Evolutionary conservation across 345 rosid genomes (phyloP).

Genomic region (Populus nigra): DNA sequence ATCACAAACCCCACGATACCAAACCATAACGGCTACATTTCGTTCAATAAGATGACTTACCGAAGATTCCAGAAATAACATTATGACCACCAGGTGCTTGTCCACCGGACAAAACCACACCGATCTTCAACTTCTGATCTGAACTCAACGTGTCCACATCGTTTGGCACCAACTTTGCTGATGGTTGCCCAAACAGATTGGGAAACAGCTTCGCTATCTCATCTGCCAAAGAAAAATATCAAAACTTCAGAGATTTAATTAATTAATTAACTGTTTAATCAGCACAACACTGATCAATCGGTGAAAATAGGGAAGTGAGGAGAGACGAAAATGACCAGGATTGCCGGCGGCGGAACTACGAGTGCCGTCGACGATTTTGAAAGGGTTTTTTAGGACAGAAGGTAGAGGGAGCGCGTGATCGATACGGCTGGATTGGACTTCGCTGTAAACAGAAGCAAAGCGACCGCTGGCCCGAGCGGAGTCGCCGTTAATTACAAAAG

Average conservation of each 20-base stretch:
- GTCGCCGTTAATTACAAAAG: constrained; percentile 41
- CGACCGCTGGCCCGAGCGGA: constrained; percentile 50
- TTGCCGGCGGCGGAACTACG: constrained; percentile 92
- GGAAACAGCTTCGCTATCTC: constrained; percentile 95
- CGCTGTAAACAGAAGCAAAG: constrained; percentile 70
- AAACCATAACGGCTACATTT: neutral
- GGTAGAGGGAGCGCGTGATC: constrained; percentile 75
- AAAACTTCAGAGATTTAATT: neutral
- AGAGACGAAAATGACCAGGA: constrained; percentile 48
- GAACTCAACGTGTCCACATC: constrained; percentile 29
- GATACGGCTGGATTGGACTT: constrained; percentile 78
- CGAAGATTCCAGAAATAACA: constrained; percentile 85
- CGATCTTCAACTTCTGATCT: constrained; percentile 67
- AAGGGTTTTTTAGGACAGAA: constrained; percentile 62
- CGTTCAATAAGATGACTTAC: constrained; percentile 37
- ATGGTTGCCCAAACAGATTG: constrained; percentile 78
- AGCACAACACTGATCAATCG: neutral
- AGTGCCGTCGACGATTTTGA: constrained; percentile 79
- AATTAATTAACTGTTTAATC: neutral
- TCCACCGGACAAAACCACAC: constrained; percentile 94
- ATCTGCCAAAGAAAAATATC: constrained; percentile 33
- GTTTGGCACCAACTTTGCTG: constrained; percentile 58
- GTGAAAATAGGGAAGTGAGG: neutral
- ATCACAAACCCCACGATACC: neutral
- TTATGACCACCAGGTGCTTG: constrained; percentile 99